Evolutionary conservation across 78 protist species (phyloP).

Genomic region (Dictyostelium brefeldianum): DNA sequence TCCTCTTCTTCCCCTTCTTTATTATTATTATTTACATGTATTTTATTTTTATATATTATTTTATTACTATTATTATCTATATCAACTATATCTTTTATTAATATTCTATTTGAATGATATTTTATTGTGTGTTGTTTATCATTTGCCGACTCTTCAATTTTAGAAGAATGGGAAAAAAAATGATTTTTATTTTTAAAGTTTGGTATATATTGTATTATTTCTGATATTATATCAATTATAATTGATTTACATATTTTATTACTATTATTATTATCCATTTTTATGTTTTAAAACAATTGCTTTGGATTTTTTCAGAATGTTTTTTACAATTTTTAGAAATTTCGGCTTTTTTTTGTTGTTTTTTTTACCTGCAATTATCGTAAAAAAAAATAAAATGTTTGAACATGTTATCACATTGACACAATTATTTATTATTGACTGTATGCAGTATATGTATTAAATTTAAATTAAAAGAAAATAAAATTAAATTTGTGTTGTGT

Average conservation of each 20-base stretch:
- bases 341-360: no score
- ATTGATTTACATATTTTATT: neutral
- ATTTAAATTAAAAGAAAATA: no score
- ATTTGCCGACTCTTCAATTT: neutral
- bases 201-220: neutral
- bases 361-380: neutral
- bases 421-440: no score
- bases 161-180: constrained; percentile 8
- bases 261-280: neutral
- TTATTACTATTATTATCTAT: neutral
- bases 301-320: no score
- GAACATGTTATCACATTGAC: no score
- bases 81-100: neutral
- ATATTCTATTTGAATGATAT: constrained; percentile 32
- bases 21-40: neutral
- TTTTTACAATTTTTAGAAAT: no score
- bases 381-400: no score
- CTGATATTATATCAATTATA: neutral
- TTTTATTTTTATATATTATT: neutral
- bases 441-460: no score
- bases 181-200: constrained; percentile 3
- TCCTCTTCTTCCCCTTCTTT: neutral
- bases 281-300: neutral
- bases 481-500: neutral
- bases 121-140: neutral